Evolutionary conservation across 768 basidiomycete species (phyloP).

Genomic region (Wakefieldia striispora): DNA sequence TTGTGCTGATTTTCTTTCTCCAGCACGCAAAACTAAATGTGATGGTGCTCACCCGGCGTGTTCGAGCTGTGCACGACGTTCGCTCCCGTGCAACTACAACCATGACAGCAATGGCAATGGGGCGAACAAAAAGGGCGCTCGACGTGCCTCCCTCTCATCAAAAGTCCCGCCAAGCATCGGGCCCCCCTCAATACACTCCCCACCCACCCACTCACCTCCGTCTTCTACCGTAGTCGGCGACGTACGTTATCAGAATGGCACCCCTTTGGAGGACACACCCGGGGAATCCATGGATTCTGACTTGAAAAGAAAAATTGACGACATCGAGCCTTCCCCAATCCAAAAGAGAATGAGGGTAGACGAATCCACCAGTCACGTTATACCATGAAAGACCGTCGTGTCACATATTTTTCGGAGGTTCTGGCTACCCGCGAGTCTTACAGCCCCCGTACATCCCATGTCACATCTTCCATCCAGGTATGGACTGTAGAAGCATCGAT

Average conservation of each 20-base stretch:
- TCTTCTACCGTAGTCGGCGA: conserved; percentile 36
- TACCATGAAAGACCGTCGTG: conserved; percentile 49
- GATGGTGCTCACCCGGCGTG: conserved; percentile 86
- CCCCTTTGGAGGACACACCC: conserved; percentile 38
- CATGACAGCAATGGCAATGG: conserved; percentile 49
- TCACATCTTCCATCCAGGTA: conserved; percentile 27
- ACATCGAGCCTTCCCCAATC: conserved; percentile 48
- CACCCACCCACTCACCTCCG: conserved; percentile 57
- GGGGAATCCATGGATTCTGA: conserved; percentile 51
- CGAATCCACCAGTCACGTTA: conserved; percentile 43
- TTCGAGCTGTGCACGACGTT: conserved; percentile 76
- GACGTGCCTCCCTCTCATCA: conserved; percentile 56
- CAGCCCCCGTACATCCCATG: conserved; percentile 18
- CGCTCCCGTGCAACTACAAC: conserved; percentile 76
- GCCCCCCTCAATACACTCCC: conserved; percentile 41
- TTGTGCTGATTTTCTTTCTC: conserved; percentile 1
- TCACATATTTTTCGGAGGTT: conserved; percentile 20
- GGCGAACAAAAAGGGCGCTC: conserved; percentile 37
- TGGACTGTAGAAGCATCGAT: conserved; percentile 29
- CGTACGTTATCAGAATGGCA: conserved; percentile 34
- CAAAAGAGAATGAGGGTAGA: conserved; percentile 76
- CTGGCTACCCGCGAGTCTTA: conserved; percentile 22
- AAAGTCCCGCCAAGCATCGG: conserved; percentile 24
- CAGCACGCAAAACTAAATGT: conserved; percentile 87
- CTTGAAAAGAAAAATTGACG: conserved; percentile 59